phyloP scores from a whole-genome alignment of 495 filamentous ascomycete species.

The Pyronema omphalodes region DNA sequence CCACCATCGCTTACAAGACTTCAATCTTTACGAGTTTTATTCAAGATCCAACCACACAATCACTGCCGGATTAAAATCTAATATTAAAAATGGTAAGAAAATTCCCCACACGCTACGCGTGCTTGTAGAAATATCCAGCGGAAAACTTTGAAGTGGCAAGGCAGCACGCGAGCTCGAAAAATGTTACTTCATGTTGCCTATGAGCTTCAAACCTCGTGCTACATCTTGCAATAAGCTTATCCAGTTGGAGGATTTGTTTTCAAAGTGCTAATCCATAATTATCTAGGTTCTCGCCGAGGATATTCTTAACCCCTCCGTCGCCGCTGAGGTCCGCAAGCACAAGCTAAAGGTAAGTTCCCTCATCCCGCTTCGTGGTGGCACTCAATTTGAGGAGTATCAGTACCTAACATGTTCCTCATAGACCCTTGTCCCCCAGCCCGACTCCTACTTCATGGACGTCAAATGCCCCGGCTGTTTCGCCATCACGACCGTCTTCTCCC shows the following conservation, averaged over 20 bases:
- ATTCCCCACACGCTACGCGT: too few species aligned
- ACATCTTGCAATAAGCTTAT: too few species aligned
- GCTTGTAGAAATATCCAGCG: too few species aligned
- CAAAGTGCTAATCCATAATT: slow-evolving; percentile 6
- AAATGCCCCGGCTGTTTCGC: slow-evolving; percentile 99
- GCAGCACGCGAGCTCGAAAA: too few species aligned
- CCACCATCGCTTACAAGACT: too few species aligned
- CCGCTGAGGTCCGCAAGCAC: slow-evolving; percentile 91
- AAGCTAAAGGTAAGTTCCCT: slow-evolving; percentile 77
- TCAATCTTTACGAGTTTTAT: too few species aligned
- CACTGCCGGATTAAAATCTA: too few species aligned
- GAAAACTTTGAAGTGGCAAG: too few species aligned
- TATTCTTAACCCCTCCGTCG: slow-evolving; percentile 91
- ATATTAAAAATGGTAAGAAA: too few species aligned
- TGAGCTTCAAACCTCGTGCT: too few species aligned
- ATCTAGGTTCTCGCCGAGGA: slow-evolving; percentile 92
- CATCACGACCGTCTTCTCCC: slow-evolving; percentile 99
- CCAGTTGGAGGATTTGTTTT: slow-evolving; percentile 5
- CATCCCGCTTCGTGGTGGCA: background rate
- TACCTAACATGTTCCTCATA: slow-evolving; percentile 24
- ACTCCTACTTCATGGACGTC: slow-evolving; percentile 99
- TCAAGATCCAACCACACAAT: too few species aligned
- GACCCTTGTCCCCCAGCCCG: slow-evolving; percentile 80
- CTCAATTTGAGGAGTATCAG: background rate
- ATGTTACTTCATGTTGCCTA: too few species aligned